Conservation (phyloP, 257 asterid species). For the Thymus mandschuricus region DNA sequence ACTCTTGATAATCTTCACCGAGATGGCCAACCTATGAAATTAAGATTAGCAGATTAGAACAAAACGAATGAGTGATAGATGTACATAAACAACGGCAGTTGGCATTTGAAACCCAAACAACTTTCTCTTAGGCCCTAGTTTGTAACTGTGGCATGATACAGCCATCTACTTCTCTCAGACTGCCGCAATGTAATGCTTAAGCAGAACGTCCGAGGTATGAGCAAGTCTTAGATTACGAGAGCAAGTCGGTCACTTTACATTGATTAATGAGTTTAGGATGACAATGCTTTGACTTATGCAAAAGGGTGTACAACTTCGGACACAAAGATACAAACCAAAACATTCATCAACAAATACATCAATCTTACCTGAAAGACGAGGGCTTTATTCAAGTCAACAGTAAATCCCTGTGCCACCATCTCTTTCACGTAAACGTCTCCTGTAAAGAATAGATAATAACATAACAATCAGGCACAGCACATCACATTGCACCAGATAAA, state of each 20-base stretch:
- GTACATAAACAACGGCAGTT: not conserved
- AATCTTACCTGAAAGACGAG: conserved; percentile 69
- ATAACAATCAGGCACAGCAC: conserved; percentile 6
- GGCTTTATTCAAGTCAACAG: conserved; percentile 70
- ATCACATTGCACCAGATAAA: conserved; percentile 2
- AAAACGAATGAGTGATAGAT: not conserved
- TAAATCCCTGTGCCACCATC: conserved; percentile 66
- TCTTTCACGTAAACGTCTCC: conserved; percentile 30
- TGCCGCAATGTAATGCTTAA: not conserved
- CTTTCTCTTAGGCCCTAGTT: not conserved
- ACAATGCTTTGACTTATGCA: not conserved
- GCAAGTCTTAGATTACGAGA: not conserved
- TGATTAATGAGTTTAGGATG: not conserved
- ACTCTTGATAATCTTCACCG: conserved; percentile 83
- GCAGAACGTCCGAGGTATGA: not conserved
- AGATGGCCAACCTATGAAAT: conserved; percentile 86
- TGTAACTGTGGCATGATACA: not conserved
- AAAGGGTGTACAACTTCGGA: not conserved
- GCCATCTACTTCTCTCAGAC: not conserved
- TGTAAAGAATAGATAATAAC: conserved; percentile 9
- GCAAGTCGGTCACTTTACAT: not conserved
- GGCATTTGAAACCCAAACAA: not conserved
- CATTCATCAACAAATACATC: not conserved
- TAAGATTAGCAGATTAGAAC: not conserved
- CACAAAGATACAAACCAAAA: not conserved